Evolutionary conservation across 305 asterid genomes (phyloP).

Genomic region (Fraxinus sp.): DNA sequence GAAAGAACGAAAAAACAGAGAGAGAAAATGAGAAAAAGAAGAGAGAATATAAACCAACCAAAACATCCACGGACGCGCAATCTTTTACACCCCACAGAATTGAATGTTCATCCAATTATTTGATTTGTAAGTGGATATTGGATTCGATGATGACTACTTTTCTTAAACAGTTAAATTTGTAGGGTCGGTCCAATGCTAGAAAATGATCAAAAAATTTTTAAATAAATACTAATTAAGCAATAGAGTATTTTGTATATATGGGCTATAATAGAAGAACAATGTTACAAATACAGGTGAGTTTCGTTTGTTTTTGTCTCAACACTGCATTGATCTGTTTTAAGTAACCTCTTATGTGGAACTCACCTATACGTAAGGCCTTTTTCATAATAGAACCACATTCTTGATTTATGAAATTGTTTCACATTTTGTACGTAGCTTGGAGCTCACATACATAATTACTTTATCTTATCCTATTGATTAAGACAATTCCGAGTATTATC

Average conservation of each 20-base stretch:
- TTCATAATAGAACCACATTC: background rate
- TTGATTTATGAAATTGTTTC: background rate
- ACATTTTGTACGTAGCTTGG: too few species aligned
- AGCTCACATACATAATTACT: background rate
- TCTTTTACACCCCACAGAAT: background rate
- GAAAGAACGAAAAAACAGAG: conserved; percentile 29
- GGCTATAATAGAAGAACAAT: too few species aligned
- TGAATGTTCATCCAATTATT: background rate
- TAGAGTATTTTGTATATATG: background rate
- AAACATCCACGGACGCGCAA: conserved; percentile 17
- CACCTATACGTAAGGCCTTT: too few species aligned
- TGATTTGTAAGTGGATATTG: background rate
- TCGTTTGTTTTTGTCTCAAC: too few species aligned
- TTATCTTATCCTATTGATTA: background rate
- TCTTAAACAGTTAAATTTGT: background rate
- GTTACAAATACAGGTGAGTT: too few species aligned
- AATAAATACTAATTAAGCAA: background rate
- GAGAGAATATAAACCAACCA: conserved; percentile 39
- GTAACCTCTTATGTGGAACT: too few species aligned
- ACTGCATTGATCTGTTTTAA: too few species aligned
- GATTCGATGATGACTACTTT: background rate
- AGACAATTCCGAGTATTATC: background rate
- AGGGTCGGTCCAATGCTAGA: background rate
- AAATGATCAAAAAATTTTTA: too few species aligned
- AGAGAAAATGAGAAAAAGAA: background rate